Evolutionary conservation across 106 monocot species (phyloP).

Genomic region (Cymbidium sinense): DNA sequence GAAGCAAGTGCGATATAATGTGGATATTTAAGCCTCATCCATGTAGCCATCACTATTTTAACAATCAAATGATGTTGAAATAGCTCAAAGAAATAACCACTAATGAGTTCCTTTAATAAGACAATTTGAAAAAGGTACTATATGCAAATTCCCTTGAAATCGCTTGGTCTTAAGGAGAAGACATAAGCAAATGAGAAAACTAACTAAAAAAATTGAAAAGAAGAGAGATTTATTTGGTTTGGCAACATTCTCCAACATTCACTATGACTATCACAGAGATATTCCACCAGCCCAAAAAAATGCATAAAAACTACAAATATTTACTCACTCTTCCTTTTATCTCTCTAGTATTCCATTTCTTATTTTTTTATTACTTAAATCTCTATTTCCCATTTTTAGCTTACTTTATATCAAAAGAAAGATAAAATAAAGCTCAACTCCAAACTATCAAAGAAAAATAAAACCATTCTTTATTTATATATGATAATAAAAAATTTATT

Average conservation of each 20-base stretch:
- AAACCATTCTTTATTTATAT: no score
- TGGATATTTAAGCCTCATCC: constrained; percentile 95
- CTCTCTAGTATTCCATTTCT: no score
- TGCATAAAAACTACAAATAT: no score
- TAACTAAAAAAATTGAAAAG: not conserved
- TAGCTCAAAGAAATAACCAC: not conserved
- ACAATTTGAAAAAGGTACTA: not conserved
- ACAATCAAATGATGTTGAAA: not conserved
- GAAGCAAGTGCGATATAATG: constrained; percentile 90
- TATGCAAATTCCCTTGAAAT: not conserved
- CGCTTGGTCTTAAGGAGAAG: not conserved
- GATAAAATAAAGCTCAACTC: no score
- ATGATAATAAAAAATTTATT: no score
- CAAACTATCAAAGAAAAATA: no score
- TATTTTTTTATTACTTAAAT: no score
- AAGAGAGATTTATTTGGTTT: not conserved
- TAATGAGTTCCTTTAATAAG: not conserved
- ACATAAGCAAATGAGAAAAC: not conserved
- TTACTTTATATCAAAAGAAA: no score
- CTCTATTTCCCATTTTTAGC: no score
- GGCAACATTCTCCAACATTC: not conserved
- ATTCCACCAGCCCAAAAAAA: no score
- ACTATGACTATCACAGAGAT: no score
- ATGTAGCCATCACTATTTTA: constrained; percentile 82
- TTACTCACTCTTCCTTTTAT: no score